Percentiles rank a stretch among this genome's conserved stretches.
These are phyloP conservation scores for Neurospora sp. DNA, from an alignment of 495 filamentous ascomycete species.

Conservation along the genomic window DNA sequence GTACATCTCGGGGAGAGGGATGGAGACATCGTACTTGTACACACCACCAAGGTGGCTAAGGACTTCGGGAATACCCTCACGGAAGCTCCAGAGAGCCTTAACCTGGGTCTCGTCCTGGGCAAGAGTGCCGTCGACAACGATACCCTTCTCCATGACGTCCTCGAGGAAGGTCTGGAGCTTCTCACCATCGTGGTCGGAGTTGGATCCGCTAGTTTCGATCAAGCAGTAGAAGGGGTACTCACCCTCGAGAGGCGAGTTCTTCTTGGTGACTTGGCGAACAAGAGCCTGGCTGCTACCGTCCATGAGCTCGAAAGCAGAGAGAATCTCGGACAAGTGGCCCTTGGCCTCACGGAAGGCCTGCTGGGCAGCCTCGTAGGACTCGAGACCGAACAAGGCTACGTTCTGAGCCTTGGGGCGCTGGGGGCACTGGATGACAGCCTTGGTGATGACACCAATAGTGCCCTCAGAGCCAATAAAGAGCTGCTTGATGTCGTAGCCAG, in stretches of 20 bases:
- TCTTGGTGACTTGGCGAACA: slow-evolving; percentile 62
- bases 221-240: slow-evolving; percentile 91
- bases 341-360: slow-evolving; percentile 79
- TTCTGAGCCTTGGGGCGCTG: slow-evolving; percentile 76
- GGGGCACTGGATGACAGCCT: slow-evolving; percentile 78
- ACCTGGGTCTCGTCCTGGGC: slow-evolving; percentile 90
- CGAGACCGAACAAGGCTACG: slow-evolving; percentile 80
- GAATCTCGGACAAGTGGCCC: slow-evolving; percentile 79
- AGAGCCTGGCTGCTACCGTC: slow-evolving; percentile 70
- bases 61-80: slow-evolving; percentile 84
- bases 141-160: slow-evolving; percentile 72
- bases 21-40: slow-evolving; percentile 97
- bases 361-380: slow-evolving; percentile 78
- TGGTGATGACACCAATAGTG: slow-evolving; percentile 89
- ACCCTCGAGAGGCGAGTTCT: slow-evolving; percentile 68
- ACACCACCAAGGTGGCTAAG: slow-evolving; percentile 86
- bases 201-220: slow-evolving; percentile 90
- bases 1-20: slow-evolving; percentile 82
- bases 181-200: slow-evolving; percentile 80
- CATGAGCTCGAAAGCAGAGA: slow-evolving; percentile 97
- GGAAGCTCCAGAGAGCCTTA: slow-evolving; percentile 77
- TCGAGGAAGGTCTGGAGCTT: slow-evolving; percentile 85
- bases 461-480: slow-evolving; percentile 93
- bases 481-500: slow-evolving; percentile 92
- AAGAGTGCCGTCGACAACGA: slow-evolving; percentile 78